Evolutionary conservation across 2,329 filamentous ascomycete genomes (phyloP).

Genomic region (Xylariaceae sp.): DNA sequence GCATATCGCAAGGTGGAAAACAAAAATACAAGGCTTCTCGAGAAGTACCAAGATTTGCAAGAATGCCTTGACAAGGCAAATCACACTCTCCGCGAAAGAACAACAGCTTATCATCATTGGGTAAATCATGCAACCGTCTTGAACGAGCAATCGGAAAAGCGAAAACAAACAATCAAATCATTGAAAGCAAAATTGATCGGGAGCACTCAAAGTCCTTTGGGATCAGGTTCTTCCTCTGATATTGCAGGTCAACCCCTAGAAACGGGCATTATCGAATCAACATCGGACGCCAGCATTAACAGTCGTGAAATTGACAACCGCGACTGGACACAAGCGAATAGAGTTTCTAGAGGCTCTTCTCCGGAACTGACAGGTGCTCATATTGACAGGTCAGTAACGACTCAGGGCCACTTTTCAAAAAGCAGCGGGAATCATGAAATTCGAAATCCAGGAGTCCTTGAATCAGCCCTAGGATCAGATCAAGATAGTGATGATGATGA

Average conservation of each 20-base stretch:
- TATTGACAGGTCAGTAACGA: no score
- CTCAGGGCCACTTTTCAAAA: neutral
- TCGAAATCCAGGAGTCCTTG: neutral
- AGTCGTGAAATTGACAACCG: neutral
- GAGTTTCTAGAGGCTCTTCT: neutral
- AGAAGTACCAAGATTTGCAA: slow-evolving; percentile 19
- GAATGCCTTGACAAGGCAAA: slow-evolving; percentile 22
- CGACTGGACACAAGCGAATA: neutral
- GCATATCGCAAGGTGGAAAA: slow-evolving; percentile 34
- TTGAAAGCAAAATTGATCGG: slow-evolving; percentile 35
- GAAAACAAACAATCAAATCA: slow-evolving; percentile 33
- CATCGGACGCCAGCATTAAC: no score
- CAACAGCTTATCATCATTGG: slow-evolving; percentile 42
- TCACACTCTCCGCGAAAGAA: slow-evolving; percentile 37
- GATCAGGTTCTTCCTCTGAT: slow-evolving; percentile 20
- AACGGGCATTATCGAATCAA: slow-evolving; percentile 1
- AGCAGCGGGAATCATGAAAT: neutral
- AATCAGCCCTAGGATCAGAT: no score
- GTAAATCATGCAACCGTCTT: slow-evolving; percentile 38
- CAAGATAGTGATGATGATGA: neutral
- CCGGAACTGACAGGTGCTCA: neutral
- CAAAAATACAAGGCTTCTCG: slow-evolving; percentile 36
- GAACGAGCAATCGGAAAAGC: slow-evolving; percentile 26
- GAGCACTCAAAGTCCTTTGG: slow-evolving; percentile 8
- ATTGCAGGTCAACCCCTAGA: slow-evolving; percentile 4